phyloP scores from a whole-genome alignment of 1,284 basidiomycete genomes.

The Amylostereum areolatum region DNA sequence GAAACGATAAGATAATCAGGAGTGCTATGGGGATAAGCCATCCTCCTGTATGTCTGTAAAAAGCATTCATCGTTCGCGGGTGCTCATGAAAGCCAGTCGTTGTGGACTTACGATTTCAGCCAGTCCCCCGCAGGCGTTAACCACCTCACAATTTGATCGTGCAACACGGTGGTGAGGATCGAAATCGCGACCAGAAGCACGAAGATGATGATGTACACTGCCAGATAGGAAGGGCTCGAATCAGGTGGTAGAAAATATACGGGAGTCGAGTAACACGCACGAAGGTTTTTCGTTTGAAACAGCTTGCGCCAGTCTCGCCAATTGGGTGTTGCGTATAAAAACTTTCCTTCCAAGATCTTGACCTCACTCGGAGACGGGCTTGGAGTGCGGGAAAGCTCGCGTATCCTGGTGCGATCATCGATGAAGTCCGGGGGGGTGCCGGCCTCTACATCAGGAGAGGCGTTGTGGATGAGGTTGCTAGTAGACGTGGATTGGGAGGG shows the following conservation, averaged over 20 bases:
- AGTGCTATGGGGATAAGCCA: slow-evolving; percentile 81
- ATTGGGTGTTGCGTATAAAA: not conserved
- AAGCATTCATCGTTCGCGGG: not conserved
- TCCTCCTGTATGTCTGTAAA: slow-evolving; percentile 33
- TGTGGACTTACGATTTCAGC: not conserved
- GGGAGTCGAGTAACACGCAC: not conserved
- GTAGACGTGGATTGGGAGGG: too few species aligned
- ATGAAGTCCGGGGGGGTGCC: too few species aligned
- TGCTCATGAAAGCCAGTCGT: not conserved
- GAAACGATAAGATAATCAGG: slow-evolving; percentile 71
- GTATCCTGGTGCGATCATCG: too few species aligned
- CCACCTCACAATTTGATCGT: not conserved
- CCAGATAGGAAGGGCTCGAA: not conserved
- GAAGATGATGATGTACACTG: not conserved
- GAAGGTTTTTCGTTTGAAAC: not conserved
- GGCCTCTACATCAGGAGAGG: too few species aligned
- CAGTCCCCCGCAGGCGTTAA: not conserved
- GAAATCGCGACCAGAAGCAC: not conserved
- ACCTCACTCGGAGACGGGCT: not conserved
- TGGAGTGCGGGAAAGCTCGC: not conserved
- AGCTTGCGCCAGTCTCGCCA: not conserved
- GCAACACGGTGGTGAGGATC: not conserved
- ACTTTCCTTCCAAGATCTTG: not conserved
- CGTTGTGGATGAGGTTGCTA: too few species aligned
- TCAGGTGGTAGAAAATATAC: not conserved